Evolutionary conservation across 768 basidiomycete genomes (phyloP), one percentile per base, ranked within the genome.

Genomic region (Termitomyces sp.): DNA sequence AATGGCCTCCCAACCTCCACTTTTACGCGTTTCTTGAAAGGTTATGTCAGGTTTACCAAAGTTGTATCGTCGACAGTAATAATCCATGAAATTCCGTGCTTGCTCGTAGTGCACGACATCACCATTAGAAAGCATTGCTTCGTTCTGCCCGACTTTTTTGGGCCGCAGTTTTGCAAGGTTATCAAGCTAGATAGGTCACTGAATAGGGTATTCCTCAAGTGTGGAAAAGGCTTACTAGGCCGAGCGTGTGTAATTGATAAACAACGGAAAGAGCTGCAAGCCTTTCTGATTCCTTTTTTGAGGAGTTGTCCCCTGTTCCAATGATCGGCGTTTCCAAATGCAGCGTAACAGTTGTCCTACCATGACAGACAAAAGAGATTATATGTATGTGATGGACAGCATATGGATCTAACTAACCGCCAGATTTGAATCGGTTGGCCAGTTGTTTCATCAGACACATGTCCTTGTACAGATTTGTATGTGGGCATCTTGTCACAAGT

Each of bases 51-150:
- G 92, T 60, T 81, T 82, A 10, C 79, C 76, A 65, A 94, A 94
- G 26, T 75, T 74, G 68, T 85, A 97, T 36, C 84, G 79, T 46
- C 85, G 81, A 67, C 94, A 96, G 65, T 98, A 98, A 69, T 90
- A 98, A 61, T 95, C 94, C 88, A 97, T 94, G 76, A 98, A 98
- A 59, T 81, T 84, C 49, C 88, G 84, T 3, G 93, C 92, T 52
- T 80, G 80, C 52, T 92, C 90, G 51, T 86, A 86, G 7, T 74
- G 74, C 60, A 94, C 80, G 22, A 72, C 64, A 12, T 82, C 78
- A 26, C 85, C 84, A 64, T 93, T 88, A 3, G 85, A 82, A 12
- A 94, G 74, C 9, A 60, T 59, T 36, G 69, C 59, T 27, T 71
- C 66, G 0, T 61, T 67, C 29, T 46, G 49, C 22, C 68, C 65